phyloP scores from a whole-genome alignment of 768 basidiomycete species.

The Rhodotorula diobovata region DNA sequence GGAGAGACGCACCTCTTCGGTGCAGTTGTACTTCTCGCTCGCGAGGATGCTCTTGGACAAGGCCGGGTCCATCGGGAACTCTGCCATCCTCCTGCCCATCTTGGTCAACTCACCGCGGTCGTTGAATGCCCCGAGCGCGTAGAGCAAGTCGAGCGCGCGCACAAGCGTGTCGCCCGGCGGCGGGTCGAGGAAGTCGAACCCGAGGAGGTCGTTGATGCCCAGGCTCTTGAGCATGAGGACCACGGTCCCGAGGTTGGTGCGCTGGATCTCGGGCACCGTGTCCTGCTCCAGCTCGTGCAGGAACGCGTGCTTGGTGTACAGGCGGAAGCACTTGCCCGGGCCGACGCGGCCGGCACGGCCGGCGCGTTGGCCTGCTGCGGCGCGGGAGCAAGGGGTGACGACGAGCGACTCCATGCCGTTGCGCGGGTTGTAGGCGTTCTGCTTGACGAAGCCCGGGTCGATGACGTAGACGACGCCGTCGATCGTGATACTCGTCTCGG shows the following conservation, averaged over 20 bases:
- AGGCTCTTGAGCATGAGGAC: slow-evolving; percentile 91
- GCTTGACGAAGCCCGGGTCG: slow-evolving; percentile 98
- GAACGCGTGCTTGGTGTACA: slow-evolving; percentile 98
- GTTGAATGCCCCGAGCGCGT: slow-evolving; percentile 92
- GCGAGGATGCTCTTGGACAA: slow-evolving; percentile 92
- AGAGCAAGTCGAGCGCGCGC: slow-evolving; percentile 84
- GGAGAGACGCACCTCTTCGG: slow-evolving; percentile 73
- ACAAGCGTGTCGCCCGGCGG: slow-evolving; percentile 97
- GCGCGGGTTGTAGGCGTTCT: slow-evolving; percentile 96
- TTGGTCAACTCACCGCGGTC: slow-evolving; percentile 97
- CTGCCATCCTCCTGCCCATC: slow-evolving; percentile 92
- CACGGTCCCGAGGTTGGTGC: slow-evolving; percentile 95
- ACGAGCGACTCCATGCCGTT: slow-evolving; percentile 97
- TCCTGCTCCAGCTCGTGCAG: slow-evolving; percentile 92
- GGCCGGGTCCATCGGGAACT: slow-evolving; percentile 90
- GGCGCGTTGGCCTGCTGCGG: slow-evolving; percentile 93
- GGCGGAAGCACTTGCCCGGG: slow-evolving; percentile 94
- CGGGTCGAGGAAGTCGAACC: slow-evolving; percentile 97
- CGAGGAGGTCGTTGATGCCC: slow-evolving; percentile 96
- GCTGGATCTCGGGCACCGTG: slow-evolving; percentile 96
- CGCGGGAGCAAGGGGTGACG: slow-evolving; percentile 94
- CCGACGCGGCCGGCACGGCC: slow-evolving; percentile 97
- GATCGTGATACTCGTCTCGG: slow-evolving; percentile 99
- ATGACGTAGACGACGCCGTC: slow-evolving; percentile 99
- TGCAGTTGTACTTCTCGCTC: slow-evolving; percentile 87